phyloP scores from a whole-genome alignment of 1,284 basidiomycete species.

The Filobasidium uniguttulatum region DNA sequence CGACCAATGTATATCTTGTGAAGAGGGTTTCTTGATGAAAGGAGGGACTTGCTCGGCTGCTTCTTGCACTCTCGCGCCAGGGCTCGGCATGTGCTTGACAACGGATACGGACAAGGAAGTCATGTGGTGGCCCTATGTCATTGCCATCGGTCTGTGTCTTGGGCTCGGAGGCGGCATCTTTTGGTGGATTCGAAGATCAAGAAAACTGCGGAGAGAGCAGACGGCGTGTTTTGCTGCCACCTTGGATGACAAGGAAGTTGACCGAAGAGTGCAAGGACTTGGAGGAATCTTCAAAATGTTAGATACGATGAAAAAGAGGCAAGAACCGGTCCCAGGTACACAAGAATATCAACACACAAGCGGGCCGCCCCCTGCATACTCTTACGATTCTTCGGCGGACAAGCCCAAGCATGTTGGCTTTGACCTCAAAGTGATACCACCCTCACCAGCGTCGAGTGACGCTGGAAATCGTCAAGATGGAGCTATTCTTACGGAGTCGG shows the following conservation, averaged over 20 bases:
- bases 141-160: slow-evolving; percentile 19
- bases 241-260: slow-evolving; percentile 22
- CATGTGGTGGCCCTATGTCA: slow-evolving; percentile 17
- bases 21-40: slow-evolving; percentile 21
- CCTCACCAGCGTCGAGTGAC: no score
- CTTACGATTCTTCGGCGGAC: background rate
- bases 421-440: background rate
- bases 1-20: slow-evolving; percentile 32
- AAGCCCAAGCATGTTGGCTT: background rate
- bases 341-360: background rate
- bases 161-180: slow-evolving; percentile 9
- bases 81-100: slow-evolving; percentile 34
- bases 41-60: slow-evolving; percentile 28
- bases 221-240: slow-evolving; percentile 26
- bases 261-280: slow-evolving; percentile 16
- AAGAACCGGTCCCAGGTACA: background rate
- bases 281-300: slow-evolving; percentile 8
- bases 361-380: background rate
- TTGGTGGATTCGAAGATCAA: slow-evolving; percentile 23
- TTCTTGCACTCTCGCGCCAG: slow-evolving; percentile 21
- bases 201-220: slow-evolving; percentile 21
- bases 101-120: slow-evolving; percentile 11
- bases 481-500: no score
- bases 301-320: slow-evolving; percentile 1
- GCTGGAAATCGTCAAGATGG: no score